These are phyloP conservation scores for Phytophthora multivora DNA, from an alignment of 352 stramenopile species.

Conservation along the genomic window DNA sequence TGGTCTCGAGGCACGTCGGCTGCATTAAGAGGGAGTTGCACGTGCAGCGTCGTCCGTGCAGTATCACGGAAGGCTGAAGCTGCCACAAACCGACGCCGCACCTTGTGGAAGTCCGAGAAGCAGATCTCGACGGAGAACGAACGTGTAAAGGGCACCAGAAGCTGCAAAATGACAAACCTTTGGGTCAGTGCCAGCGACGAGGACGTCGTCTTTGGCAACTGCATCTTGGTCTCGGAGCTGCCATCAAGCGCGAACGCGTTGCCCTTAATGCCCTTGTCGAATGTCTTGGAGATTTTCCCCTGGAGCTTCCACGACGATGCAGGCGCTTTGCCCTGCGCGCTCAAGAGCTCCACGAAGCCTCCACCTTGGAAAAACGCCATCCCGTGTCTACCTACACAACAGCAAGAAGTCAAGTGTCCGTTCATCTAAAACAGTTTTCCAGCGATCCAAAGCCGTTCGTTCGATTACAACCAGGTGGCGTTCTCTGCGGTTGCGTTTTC, in stretches of 20 bases:
- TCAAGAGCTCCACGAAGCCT: slow-evolving; percentile 83
- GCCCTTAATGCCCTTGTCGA: slow-evolving; percentile 80
- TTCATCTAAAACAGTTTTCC: slow-evolving; percentile 23
- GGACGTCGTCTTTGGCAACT: slow-evolving; percentile 63
- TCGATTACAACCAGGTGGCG: slow-evolving; percentile 31
- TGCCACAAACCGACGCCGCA: slow-evolving; percentile 73
- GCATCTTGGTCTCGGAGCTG: slow-evolving; percentile 78
- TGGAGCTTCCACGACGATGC: slow-evolving; percentile 71
- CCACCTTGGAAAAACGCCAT: slow-evolving; percentile 81
- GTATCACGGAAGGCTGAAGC: slow-evolving; percentile 82
- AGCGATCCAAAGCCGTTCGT: slow-evolving; percentile 5
- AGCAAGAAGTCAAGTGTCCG: slow-evolving; percentile 26
- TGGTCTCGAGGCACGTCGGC: slow-evolving; percentile 54
- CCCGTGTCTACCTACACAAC: slow-evolving; percentile 1
- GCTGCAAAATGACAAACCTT: slow-evolving; percentile 75
- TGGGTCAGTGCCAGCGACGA: slow-evolving; percentile 65
- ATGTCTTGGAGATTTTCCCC: slow-evolving; percentile 80
- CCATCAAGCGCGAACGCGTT: slow-evolving; percentile 84
- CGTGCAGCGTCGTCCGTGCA: slow-evolving; percentile 55
- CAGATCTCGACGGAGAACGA: slow-evolving; percentile 82
- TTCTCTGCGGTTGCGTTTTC: slow-evolving; percentile 8
- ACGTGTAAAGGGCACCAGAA: slow-evolving; percentile 62
- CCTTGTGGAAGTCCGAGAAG: slow-evolving; percentile 78
- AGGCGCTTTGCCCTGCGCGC: slow-evolving; percentile 74
- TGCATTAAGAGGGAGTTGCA: slow-evolving; percentile 65